Evolutionary conservation across 176 grass and related monocot genomes (phyloP).

Genomic region (maize (Zea mays)): DNA sequence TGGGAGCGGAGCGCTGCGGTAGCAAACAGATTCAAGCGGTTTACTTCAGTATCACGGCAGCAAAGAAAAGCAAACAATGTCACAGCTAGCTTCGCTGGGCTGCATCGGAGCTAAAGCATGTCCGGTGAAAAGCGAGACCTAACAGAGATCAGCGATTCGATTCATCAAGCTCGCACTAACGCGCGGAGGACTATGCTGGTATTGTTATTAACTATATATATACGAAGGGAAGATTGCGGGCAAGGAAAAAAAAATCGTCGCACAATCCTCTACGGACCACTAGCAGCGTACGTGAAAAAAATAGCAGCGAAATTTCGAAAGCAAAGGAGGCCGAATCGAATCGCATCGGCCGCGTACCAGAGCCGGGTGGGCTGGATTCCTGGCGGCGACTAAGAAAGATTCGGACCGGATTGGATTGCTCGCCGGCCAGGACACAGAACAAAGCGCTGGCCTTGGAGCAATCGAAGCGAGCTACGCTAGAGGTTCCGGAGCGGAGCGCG

Average conservation of each 20-base stretch:
- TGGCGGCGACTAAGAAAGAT: neutral
- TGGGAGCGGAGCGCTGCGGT: constrained; percentile 27
- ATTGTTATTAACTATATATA: constrained; percentile 3
- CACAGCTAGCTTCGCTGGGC: neutral
- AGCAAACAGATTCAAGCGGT: constrained; percentile 32
- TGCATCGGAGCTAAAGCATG: constrained; percentile 9
- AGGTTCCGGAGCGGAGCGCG: neutral
- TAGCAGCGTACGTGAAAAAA: neutral
- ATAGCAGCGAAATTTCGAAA: constrained; percentile 17
- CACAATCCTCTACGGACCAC: neutral
- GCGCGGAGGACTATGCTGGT: neutral
- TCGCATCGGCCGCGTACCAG: neutral
- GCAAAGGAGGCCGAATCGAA: neutral
- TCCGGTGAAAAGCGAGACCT: constrained; percentile 21
- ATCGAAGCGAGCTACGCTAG: neutral
- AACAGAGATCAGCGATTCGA: constrained; percentile 26
- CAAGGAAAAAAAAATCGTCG: constrained; percentile 30
- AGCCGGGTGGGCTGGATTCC: neutral
- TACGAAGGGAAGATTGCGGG: constrained; percentile 13
- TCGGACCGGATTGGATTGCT: neutral
- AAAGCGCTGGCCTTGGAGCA: constrained; percentile 12
- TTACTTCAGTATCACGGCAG: constrained; percentile 27
- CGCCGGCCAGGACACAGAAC: neutral
- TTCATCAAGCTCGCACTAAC: constrained; percentile 23
- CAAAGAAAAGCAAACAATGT: neutral